phyloP scores from a whole-genome alignment of 164 flowering plant genomes.

The Aristolochia californica region DNA sequence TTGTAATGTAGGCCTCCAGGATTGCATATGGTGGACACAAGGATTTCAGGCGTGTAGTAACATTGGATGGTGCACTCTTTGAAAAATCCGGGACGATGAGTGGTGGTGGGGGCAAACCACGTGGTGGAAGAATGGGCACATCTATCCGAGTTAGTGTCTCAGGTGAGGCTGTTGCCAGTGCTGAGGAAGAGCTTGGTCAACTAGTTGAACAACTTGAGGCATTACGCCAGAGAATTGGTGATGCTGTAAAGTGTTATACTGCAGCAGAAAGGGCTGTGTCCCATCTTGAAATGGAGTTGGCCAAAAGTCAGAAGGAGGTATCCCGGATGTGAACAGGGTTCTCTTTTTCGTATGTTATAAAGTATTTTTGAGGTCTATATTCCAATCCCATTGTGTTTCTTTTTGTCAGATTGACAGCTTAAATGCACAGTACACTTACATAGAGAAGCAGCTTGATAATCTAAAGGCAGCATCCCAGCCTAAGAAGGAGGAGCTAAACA shows the following conservation, averaged over 20 bases:
- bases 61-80: slow-evolving; percentile 87
- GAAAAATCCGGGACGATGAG: slow-evolving; percentile 97
- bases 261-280: slow-evolving; percentile 49
- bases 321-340: too few relatives aligned
- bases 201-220: slow-evolving; percentile 38
- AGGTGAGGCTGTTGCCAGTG: slow-evolving; percentile 52
- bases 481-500: slow-evolving; percentile 54
- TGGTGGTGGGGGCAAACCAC: slow-evolving; percentile 91
- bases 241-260: slow-evolving; percentile 48
- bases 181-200: slow-evolving; percentile 57
- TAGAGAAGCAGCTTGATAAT: slow-evolving; percentile 73
- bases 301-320: slow-evolving; percentile 83
- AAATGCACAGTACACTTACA: slow-evolving; percentile 41
- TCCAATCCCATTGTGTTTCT: neutral
- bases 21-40: slow-evolving; percentile 74
- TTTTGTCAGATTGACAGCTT: slow-evolving; percentile 66
- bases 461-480: slow-evolving; percentile 70
- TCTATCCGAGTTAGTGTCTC: slow-evolving; percentile 81
- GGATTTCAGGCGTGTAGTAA: slow-evolving; percentile 81
- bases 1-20: slow-evolving; percentile 92
- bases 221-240: slow-evolving; percentile 43
- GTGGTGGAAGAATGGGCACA: slow-evolving; percentile 95
- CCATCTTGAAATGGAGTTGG: slow-evolving; percentile 65
- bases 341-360: too few relatives aligned
- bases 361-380: slow-evolving; percentile 8